Evolutionary conservation across 371 early-diverging fungal species (phyloP), one percentile per base, ranked within the genome.

Genomic region (Syncephalastrum contaminatum): DNA sequence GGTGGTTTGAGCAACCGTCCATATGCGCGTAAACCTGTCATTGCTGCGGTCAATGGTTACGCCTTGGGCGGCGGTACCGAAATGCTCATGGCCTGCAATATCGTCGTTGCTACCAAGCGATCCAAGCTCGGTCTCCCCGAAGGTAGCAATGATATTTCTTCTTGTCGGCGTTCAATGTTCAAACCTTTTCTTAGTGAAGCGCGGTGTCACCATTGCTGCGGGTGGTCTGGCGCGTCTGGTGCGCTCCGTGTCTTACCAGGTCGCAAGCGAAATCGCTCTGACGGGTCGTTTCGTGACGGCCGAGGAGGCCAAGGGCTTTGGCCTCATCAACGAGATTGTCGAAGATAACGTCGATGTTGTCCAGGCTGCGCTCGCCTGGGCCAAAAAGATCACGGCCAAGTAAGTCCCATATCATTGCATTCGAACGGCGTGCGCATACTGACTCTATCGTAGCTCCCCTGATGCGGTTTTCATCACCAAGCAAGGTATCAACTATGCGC

Each of bases 41-140:
- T 80, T 66, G 77, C 77, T 53, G 80, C 80, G 18, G 80, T 80
- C 19, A 69, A 80, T 63, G 80, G 80, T 8, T 72, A 64, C 52
- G 75, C 77, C 36, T 51, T 80, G 8, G 77, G 74, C 52, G 80
- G 80, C 39, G 80, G 81, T 43, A 73, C 72, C 49, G 81, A 81
- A 48, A 72, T 78, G 41, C 54, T 64, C 2, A 47, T 67, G 19
- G 65, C 72, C 1, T 77, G 77, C 51, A 75, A 81, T 51, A 70
- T 78, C 19, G 79, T 81, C 0, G 68, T 81, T 3, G 77, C 79
- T 16, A 72, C 77, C 3, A 59, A 74, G 39, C 57, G 63, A 16
- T 68, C 77, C 8, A 69, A 64, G 43, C 79, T 81, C 54, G 76
- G 75, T 13, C 62, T 76, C 20, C 76, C 78, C 8, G 81, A 81